Percentiles rank a stretch among this genome's conserved stretches.
phyloP scores from a whole-genome alignment of 1,284 basidiomycete genomes.

The Athelia psychrophila region DNA sequence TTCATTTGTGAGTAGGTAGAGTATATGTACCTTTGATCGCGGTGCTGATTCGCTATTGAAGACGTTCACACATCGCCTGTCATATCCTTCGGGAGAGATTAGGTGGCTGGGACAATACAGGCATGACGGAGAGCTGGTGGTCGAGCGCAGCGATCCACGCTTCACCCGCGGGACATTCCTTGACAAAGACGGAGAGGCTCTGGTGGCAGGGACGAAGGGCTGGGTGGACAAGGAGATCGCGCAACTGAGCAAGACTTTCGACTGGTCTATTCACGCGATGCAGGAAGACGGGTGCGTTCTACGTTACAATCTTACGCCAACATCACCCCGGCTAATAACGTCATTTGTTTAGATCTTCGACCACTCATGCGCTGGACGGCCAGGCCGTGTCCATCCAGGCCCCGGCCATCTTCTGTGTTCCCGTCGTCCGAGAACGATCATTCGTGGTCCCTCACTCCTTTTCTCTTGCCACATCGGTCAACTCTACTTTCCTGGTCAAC shows the following conservation, averaged over 20 bases:
- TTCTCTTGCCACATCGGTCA: slow-evolving; percentile 26
- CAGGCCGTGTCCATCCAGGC: slow-evolving; percentile 15
- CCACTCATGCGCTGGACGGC: slow-evolving; percentile 2
- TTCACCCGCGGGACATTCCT: slow-evolving; percentile 18
- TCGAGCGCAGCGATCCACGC: slow-evolving; percentile 24
- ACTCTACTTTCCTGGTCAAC: slow-evolving; percentile 22
- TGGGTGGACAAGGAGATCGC: slow-evolving; percentile 18
- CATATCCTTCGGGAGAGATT: slow-evolving; percentile 36
- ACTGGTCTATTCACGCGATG: slow-evolving; percentile 30
- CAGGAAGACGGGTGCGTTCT: slow-evolving; percentile 28
- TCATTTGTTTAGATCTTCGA: background rate
- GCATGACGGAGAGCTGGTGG: slow-evolving; percentile 34
- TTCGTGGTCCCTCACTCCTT: slow-evolving; percentile 27
- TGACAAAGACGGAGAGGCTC: slow-evolving; percentile 5
- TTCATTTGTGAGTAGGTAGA: background rate
- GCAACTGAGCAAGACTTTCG: slow-evolving; percentile 14
- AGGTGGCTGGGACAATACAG: slow-evolving; percentile 42
- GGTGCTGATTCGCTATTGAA: slow-evolving; percentile 9
- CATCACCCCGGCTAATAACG: background rate
- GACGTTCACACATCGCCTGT: slow-evolving; percentile 44
- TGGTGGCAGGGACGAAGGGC: slow-evolving; percentile 2
- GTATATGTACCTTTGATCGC: background rate
- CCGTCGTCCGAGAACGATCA: slow-evolving; percentile 15
- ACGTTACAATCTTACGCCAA: background rate
- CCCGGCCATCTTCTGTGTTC: slow-evolving; percentile 28